Conservation (phyloP, 192 early-diverging fungal species). For the Coemansia sp. region DNA sequence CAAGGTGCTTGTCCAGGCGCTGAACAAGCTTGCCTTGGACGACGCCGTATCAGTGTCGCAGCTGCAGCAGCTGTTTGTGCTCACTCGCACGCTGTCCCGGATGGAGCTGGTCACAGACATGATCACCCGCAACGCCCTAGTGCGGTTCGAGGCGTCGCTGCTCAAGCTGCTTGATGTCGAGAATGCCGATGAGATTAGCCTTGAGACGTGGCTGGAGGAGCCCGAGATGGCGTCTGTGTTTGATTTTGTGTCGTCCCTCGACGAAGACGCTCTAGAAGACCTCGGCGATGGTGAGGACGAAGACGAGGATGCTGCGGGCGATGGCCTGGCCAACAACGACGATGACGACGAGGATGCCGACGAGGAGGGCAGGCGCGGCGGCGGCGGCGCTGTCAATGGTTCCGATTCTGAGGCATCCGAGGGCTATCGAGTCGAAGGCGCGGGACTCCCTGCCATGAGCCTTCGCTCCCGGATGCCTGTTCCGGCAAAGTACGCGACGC, state of each 20-base stretch:
- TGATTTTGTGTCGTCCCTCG: conserved; percentile 45
- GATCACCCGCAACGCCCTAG: conserved; percentile 57
- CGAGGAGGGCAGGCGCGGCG: conserved; percentile 10
- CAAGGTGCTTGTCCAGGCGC: conserved; percentile 62
- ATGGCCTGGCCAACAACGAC: no score
- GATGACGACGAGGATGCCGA: conserved; percentile 8
- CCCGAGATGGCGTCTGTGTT: conserved; percentile 50
- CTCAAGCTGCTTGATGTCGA: conserved; percentile 57
- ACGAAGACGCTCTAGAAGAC: conserved; percentile 14
- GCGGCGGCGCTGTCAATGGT: neutral
- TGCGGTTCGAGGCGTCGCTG: conserved; percentile 57
- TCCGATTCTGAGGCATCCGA: conserved; percentile 27
- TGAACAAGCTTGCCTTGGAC: conserved; percentile 56
- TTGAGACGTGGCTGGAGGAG: conserved; percentile 51
- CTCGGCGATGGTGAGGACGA: no score
- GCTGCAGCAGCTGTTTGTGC: conserved; percentile 52
- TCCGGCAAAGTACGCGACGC: conserved; percentile 12
- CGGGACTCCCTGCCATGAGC: neutral
- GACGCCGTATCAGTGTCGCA: conserved; percentile 33
- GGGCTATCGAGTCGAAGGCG: neutral
- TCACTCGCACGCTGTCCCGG: conserved; percentile 39
- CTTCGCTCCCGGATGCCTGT: conserved; percentile 31
- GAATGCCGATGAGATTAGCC: conserved; percentile 29
- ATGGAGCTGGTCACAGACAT: conserved; percentile 54
- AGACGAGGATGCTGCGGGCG: conserved; percentile 11